A percentile compares a stretch with the other conserved stretches of the same genome.
Evolutionary conservation across 2,329 filamentous ascomycete species (phyloP).

Genomic region (Akanthomyces lecanii): DNA sequence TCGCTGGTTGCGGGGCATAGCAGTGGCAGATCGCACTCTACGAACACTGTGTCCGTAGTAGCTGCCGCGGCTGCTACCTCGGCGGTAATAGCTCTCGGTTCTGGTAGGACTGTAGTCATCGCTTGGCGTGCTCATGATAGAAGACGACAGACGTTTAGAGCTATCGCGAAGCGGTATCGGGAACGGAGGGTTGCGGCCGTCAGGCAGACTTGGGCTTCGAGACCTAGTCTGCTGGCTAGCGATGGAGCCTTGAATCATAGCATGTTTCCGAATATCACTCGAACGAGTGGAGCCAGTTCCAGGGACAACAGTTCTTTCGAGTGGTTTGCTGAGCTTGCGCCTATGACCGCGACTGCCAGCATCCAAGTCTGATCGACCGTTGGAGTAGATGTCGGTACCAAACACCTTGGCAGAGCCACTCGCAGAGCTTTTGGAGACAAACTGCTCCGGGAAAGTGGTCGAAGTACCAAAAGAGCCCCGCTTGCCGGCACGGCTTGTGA

Average conservation of each 20-base stretch:
- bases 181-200: slow-evolving; percentile 69
- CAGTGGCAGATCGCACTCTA: slow-evolving; percentile 79
- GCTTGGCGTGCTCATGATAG: slow-evolving; percentile 59
- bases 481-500: slow-evolving; percentile 36
- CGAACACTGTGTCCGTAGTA: slow-evolving; percentile 63
- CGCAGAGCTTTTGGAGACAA: slow-evolving; percentile 25
- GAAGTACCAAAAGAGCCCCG: slow-evolving; percentile 38
- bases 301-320: slow-evolving; percentile 36
- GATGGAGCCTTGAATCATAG: slow-evolving; percentile 76
- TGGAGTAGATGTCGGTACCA: slow-evolving; percentile 43
- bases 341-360: slow-evolving; percentile 20
- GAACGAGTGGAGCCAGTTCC: slow-evolving; percentile 40
- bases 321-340: slow-evolving; percentile 32
- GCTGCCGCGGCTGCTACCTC: slow-evolving; percentile 43
- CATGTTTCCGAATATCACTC: slow-evolving; percentile 68
- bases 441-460: slow-evolving; percentile 42
- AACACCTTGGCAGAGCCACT: slow-evolving; percentile 32
- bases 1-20: slow-evolving; percentile 56
- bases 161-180: slow-evolving; percentile 87
- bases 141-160: slow-evolving; percentile 60
- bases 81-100: slow-evolving; percentile 51
- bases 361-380: slow-evolving; percentile 33
- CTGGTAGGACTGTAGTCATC: slow-evolving; percentile 78
- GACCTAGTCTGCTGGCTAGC: slow-evolving; percentile 62
- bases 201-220: slow-evolving; percentile 62